Conservation (phyloP, 768 basidiomycete species). For the Suillus discolor region DNA sequence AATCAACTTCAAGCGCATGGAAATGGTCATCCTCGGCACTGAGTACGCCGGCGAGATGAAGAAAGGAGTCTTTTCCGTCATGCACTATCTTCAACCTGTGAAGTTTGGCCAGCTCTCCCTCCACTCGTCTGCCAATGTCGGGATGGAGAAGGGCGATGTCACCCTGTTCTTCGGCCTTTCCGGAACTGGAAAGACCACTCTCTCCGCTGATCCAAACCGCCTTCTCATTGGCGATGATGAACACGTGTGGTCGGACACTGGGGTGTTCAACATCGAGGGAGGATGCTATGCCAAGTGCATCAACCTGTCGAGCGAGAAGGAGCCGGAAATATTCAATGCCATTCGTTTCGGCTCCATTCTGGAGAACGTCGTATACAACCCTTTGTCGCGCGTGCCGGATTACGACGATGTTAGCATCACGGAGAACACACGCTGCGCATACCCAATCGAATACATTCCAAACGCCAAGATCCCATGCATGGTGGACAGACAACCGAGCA, state of each 20-base stretch:
- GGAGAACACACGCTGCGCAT: conserved; percentile 99
- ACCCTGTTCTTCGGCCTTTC: conserved; percentile 99
- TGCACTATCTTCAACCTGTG: conserved; percentile 99
- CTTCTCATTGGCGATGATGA: conserved; percentile 98
- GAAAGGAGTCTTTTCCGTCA: conserved; percentile 99
- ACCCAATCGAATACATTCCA: conserved; percentile 97
- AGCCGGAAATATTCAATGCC: conserved; percentile 96
- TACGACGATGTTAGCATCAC: conserved; percentile 97
- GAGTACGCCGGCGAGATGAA: conserved; percentile 99
- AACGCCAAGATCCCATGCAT: conserved; percentile 94
- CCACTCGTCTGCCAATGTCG: conserved; percentile 97
- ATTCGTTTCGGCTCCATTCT: conserved; percentile 96
- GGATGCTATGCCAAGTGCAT: conserved; percentile 99
- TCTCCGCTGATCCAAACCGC: conserved; percentile 94
- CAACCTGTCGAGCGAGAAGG: conserved; percentile 96
- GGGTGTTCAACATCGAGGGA: conserved; percentile 99
- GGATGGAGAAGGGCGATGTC: conserved; percentile 85
- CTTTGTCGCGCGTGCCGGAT: conserved; percentile 77
- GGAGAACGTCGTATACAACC: conserved; percentile 98
- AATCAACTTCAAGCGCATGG: conserved; percentile 99
- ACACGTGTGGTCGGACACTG: conserved; percentile 98
- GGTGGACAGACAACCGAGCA: conserved; percentile 85
- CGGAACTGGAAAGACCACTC: conserved; percentile 98
- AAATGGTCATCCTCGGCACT: conserved; percentile 99
- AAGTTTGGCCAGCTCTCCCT: conserved; percentile 98